Conservation (phyloP, 1,284 basidiomycete genomes). For the Meira miltonrushii region DNA sequence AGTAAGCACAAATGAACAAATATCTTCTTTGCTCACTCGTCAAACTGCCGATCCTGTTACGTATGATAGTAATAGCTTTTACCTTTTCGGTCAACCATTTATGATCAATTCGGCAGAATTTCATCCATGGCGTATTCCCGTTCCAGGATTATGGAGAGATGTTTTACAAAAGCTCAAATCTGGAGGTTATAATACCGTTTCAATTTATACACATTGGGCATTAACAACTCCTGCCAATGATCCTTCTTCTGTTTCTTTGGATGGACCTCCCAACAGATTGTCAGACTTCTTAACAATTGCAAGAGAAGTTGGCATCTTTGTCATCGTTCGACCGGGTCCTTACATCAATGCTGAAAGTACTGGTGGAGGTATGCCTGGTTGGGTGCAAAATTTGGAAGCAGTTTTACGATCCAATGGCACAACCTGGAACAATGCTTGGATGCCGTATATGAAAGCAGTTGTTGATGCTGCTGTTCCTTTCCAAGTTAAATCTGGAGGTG, state of each 20-base stretch:
- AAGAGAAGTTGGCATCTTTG: constrained; percentile 62
- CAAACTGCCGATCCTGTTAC: too few species aligned
- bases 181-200: constrained; percentile 64
- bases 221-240: constrained; percentile 69
- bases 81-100: too few species aligned
- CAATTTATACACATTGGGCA: constrained; percentile 59
- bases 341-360: constrained; percentile 71
- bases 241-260: not conserved
- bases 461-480: constrained; percentile 62
- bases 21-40: too few species aligned
- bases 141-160: constrained; percentile 72
- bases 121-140: constrained; percentile 73
- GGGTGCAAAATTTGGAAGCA: constrained; percentile 66
- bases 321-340: constrained; percentile 62
- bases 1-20: too few species aligned
- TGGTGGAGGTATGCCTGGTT: constrained; percentile 67
- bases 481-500: constrained; percentile 58
- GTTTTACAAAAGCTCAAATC: constrained; percentile 75
- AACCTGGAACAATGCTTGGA: constrained; percentile 67
- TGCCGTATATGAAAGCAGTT: constrained; percentile 64
- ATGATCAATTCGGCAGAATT: constrained; percentile 58
- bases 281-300: constrained; percentile 61
- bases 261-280: constrained; percentile 59
- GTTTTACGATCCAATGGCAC: constrained; percentile 64
- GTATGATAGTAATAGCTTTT: too few species aligned